Conservation (phyloP, 257 asterid genomes). For the Anisodus tanguticus region DNA sequence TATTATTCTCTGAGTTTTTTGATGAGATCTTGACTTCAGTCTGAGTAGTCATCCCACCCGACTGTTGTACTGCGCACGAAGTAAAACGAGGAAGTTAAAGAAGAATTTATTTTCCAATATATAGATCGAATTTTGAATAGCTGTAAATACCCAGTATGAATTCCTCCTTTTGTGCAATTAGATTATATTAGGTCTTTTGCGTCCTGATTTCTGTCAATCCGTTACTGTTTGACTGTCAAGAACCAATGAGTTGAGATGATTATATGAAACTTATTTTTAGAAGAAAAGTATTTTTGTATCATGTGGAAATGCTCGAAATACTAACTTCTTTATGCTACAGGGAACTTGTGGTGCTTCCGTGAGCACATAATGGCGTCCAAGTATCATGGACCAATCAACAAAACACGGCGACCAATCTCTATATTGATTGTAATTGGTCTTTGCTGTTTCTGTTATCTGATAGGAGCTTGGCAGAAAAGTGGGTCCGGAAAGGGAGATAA, state of each 20-base stretch:
- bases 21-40: constrained; percentile 14
- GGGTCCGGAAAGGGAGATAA: constrained; percentile 88
- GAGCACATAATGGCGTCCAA: constrained; percentile 68
- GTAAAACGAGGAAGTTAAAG: not conserved
- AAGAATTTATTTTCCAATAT: not conserved
- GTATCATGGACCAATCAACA: constrained; percentile 52
- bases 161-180: not conserved
- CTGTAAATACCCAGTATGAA: not conserved
- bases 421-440: constrained; percentile 65
- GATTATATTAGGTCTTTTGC: not conserved
- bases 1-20: not conserved
- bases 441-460: constrained; percentile 73
- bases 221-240: not conserved
- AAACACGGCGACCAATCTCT: constrained; percentile 68
- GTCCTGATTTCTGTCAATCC: not conserved
- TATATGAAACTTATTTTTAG: not conserved
- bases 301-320: not conserved
- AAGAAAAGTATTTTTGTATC: not conserved
- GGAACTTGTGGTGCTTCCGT: constrained; percentile 42
- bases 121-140: not conserved
- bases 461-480: constrained; percentile 89
- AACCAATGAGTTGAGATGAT: constrained; percentile 20
- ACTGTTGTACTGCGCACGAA: not conserved
- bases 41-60: not conserved
- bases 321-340: constrained; percentile 36